phyloP scores from a whole-genome alignment of 495 filamentous ascomycete genomes.

The Massariosphaeria phaeospora region DNA sequence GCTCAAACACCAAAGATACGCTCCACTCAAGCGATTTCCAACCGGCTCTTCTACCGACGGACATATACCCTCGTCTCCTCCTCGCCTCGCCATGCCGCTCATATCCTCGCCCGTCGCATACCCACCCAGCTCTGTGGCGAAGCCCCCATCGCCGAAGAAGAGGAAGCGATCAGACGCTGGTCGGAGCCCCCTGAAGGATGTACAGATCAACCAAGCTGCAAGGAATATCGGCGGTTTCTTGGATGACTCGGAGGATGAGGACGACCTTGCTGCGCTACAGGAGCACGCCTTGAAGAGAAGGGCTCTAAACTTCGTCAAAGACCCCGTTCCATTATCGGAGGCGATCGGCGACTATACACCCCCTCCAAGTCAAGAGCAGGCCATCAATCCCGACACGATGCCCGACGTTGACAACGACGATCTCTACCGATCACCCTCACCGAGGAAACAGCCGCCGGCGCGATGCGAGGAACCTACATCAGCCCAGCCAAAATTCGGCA shows the following conservation, averaged over 20 bases:
- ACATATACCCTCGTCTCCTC: constrained; percentile 36
- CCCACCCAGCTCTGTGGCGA: constrained; percentile 52
- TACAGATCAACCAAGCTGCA: constrained; percentile 18
- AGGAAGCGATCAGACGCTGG: constrained; percentile 23
- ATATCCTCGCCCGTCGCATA: constrained; percentile 59
- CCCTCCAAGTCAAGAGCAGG: constrained; percentile 23
- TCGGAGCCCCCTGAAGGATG: constrained; percentile 33
- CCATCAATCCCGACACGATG: constrained; percentile 6
- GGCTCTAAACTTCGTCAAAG: constrained; percentile 14
- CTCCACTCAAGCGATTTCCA: neutral
- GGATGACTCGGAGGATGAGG: constrained; percentile 38
- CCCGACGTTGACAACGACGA: constrained; percentile 8
- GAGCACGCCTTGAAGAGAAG: constrained; percentile 21
- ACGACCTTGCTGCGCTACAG: constrained; percentile 25
- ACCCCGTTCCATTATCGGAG: neutral
- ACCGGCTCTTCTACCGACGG: constrained; percentile 12
- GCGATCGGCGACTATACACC: constrained; percentile 16
- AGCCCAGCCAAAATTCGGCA: constrained; percentile 6
- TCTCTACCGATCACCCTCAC: constrained; percentile 16
- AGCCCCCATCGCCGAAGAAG: constrained; percentile 36
- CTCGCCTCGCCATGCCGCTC: constrained; percentile 53
- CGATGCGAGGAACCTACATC: neutral
- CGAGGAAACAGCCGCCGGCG: neutral
- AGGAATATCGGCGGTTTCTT: constrained; percentile 24
- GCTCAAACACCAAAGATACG: neutral